These are phyloP conservation scores for Mycena belliarum DNA, from an alignment of 768 basidiomycete genomes.

Conservation along the genomic window DNA sequence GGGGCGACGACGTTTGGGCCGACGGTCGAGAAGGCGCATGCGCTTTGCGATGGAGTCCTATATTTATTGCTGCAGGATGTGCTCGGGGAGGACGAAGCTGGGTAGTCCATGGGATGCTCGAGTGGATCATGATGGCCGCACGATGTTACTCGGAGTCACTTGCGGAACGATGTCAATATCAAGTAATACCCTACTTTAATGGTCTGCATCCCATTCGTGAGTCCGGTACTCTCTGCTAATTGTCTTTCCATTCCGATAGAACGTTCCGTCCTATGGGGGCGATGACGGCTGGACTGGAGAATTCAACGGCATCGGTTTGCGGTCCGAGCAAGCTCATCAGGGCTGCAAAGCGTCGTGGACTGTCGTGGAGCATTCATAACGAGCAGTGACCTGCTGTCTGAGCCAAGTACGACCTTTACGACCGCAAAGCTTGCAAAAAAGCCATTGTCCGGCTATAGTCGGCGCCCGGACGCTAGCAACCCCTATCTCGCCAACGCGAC, in stretches of 20 bases:
- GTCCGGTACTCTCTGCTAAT: too few relatives aligned
- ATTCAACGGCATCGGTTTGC: not conserved
- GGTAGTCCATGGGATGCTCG: not conserved
- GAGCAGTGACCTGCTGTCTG: too few relatives aligned
- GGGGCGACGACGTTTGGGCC: slow-evolving; percentile 33
- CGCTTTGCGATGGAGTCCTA: slow-evolving; percentile 39
- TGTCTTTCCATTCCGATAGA: too few relatives aligned
- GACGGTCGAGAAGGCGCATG: slow-evolving; percentile 40
- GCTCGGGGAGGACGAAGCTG: slow-evolving; percentile 14
- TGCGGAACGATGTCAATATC: too few relatives aligned
- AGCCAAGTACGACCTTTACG: too few relatives aligned
- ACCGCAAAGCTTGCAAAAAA: too few relatives aligned
- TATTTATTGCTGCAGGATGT: slow-evolving; percentile 39
- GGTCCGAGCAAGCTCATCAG: too few relatives aligned
- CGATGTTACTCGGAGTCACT: too few relatives aligned
- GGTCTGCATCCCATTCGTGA: too few relatives aligned
- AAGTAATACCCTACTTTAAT: too few relatives aligned
- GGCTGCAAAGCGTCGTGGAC: too few relatives aligned
- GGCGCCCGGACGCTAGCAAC: not conserved
- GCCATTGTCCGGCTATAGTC: too few relatives aligned
- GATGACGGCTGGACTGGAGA: not conserved
- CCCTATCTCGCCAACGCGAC: not conserved
- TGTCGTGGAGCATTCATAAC: not conserved
- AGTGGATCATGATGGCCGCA: not conserved
- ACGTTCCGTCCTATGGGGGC: not conserved